phyloP scores from a whole-genome alignment of 257 asterid genomes.

The Primulina tabacum region DNA sequence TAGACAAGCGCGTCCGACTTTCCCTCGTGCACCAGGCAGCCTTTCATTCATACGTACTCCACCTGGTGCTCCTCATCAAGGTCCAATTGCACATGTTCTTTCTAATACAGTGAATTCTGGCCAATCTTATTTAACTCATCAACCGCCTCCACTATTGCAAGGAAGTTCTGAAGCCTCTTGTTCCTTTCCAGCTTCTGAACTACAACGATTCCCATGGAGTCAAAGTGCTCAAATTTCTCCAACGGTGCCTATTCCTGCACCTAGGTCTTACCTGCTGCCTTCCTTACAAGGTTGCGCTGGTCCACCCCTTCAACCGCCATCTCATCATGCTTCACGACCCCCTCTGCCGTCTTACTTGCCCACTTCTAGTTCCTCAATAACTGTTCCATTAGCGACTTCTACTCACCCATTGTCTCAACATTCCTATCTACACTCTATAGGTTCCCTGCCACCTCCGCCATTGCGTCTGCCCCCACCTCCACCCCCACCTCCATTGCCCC shows the following conservation, averaged over 20 bases:
- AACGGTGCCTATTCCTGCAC: conserved; percentile 31
- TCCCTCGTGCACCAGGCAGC: conserved; percentile 32
- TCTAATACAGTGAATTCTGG: conserved; percentile 38
- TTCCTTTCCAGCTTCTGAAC: conserved; percentile 37
- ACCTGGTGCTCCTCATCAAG: conserved; percentile 36
- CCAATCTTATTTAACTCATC: conserved; percentile 40
- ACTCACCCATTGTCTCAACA: conserved; percentile 26
- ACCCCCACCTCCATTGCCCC: conserved; percentile 44
- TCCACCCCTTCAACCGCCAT: conserved; percentile 35
- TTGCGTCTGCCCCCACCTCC: conserved; percentile 34
- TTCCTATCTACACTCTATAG: conserved; percentile 29
- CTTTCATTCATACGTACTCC: conserved; percentile 35
- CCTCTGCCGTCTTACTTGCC: conserved; percentile 31
- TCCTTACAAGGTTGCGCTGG: conserved; percentile 47
- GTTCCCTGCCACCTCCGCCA: conserved; percentile 32
- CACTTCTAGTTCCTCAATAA: conserved; percentile 30
- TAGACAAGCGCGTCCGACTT: conserved; percentile 44
- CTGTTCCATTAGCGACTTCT: conserved; percentile 37
- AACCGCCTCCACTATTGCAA: conserved; percentile 40
- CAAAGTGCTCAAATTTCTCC: conserved; percentile 43
- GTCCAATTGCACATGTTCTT: conserved; percentile 31
- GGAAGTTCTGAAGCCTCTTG: conserved; percentile 37
- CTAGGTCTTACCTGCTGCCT: conserved; percentile 39
- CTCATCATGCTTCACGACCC: conserved; percentile 35
- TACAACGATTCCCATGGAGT: conserved; percentile 44